phyloP scores from a whole-genome alignment of 2,329 filamentous ascomycete genomes.

The Pseudogymnoascus sp. region DNA sequence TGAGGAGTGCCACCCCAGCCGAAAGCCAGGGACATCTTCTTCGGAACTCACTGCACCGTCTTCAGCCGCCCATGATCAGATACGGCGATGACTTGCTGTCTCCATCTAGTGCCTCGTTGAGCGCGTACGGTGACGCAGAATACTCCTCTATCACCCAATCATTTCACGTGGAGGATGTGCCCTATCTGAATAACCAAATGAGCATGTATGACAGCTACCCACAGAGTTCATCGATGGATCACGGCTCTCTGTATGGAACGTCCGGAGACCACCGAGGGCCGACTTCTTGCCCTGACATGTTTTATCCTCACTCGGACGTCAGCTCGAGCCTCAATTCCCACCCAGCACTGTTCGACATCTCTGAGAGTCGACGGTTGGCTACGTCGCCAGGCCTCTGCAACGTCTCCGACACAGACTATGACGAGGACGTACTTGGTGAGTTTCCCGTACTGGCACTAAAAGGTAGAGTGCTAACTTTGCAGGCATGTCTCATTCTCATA shows the following conservation, averaged over 20 bases:
- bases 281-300: conserved; percentile 55
- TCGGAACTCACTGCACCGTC: conserved; percentile 47
- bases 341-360: conserved; percentile 48
- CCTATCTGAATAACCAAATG: conserved; percentile 50
- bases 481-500: background rate
- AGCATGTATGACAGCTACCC: conserved; percentile 53
- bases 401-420: conserved; percentile 29
- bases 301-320: conserved; percentile 55
- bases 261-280: conserved; percentile 50
- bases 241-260: conserved; percentile 50
- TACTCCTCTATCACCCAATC: conserved; percentile 50
- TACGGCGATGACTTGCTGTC: conserved; percentile 26
- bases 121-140: conserved; percentile 46
- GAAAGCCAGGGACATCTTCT: conserved; percentile 32
- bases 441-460: conserved; percentile 14
- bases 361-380: conserved; percentile 28
- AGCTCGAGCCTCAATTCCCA: conserved; percentile 56
- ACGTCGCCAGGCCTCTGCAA: conserved; percentile 22
- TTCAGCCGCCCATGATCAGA: conserved; percentile 41
- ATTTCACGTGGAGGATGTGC: conserved; percentile 48
- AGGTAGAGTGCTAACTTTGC: background rate
- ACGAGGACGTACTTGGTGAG: conserved; percentile 36
- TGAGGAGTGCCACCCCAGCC: conserved; percentile 19
- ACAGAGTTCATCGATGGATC: conserved; percentile 48
- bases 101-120: conserved; percentile 45